phyloP scores from a whole-genome alignment of 495 filamentous ascomycete genomes.

The Podospora anserina region DNA sequence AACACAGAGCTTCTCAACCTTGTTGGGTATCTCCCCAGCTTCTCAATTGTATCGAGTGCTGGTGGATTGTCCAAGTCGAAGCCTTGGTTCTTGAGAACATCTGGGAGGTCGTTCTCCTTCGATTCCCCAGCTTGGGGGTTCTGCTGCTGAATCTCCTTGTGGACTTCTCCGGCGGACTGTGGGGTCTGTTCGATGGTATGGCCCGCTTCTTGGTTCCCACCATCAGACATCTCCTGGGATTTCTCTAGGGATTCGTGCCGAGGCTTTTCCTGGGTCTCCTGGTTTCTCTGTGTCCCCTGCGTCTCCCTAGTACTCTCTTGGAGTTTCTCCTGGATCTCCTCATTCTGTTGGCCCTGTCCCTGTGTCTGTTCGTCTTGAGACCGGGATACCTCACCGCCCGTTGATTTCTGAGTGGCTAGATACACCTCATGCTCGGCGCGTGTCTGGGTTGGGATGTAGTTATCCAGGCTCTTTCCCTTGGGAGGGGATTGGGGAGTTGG shows the following conservation, averaged over 20 bases:
- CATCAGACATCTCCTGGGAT: background rate
- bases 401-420: background rate
- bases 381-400: background rate
- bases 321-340: background rate
- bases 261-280: no score
- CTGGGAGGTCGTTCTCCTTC: background rate
- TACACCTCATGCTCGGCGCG: background rate
- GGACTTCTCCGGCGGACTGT: background rate
- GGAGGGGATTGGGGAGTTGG: background rate
- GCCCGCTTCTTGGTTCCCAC: background rate
- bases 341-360: background rate
- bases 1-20: background rate
- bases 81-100: background rate
- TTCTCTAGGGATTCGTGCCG: no score
- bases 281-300: no score
- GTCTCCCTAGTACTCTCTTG: no score
- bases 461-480: background rate
- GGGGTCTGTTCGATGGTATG: background rate
- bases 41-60: background rate
- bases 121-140: background rate
- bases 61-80: background rate
- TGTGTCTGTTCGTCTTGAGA: no score
- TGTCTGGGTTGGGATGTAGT: background rate
- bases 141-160: background rate
- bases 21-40: background rate